Percentiles rank a stretch among this genome's conserved stretches.
Conservation (phyloP, 2,329 filamentous ascomycete species). For the Mariannaea sp. region DNA sequence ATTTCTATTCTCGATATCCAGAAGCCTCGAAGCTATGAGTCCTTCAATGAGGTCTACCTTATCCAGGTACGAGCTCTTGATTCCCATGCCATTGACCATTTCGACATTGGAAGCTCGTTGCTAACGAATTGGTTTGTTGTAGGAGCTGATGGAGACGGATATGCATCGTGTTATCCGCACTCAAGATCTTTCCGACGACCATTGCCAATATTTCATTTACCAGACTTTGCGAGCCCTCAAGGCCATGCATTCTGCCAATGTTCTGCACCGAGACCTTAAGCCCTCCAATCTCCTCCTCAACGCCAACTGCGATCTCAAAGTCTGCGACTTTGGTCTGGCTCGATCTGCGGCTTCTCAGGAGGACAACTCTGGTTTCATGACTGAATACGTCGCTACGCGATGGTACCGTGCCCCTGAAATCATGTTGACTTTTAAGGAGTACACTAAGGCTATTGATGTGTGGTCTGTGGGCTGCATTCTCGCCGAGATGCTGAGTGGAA, state of each 20-base stretch:
- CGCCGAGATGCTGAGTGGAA: conserved; percentile 98
- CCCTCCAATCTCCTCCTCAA: conserved; percentile 96
- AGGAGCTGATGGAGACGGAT: conserved; percentile 99
- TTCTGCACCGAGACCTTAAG: conserved; percentile 95
- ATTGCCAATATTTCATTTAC: conserved; percentile 99
- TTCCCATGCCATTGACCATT: background rate
- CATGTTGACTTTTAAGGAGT: conserved; percentile 99
- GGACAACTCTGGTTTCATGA: conserved; percentile 99
- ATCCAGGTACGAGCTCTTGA: conserved; percentile 73
- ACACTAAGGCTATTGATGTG: conserved; percentile 98
- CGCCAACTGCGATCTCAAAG: conserved; percentile 98
- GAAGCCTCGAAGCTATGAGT: conserved; percentile 94
- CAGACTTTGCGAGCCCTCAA: conserved; percentile 97
- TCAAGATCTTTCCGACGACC: conserved; percentile 96
- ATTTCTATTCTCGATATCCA: conserved; percentile 99
- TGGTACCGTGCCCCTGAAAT: conserved; percentile 99
- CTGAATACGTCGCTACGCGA: conserved; percentile 98
- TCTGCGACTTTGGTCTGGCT: conserved; percentile 97
- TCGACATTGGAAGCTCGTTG: background rate
- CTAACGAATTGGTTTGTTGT: conserved; percentile 13
- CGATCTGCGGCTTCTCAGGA: conserved; percentile 95
- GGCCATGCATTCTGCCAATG: conserved; percentile 99
- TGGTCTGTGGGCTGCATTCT: conserved; percentile 99
- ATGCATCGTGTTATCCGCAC: conserved; percentile 99
- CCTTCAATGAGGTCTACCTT: conserved; percentile 96